A percentile compares a stretch with the other conserved stretches of the same genome.
These are phyloP conservation scores for Tricholoma furcatifolium DNA, from an alignment of 768 basidiomycete species.

Conservation along the genomic window DNA sequence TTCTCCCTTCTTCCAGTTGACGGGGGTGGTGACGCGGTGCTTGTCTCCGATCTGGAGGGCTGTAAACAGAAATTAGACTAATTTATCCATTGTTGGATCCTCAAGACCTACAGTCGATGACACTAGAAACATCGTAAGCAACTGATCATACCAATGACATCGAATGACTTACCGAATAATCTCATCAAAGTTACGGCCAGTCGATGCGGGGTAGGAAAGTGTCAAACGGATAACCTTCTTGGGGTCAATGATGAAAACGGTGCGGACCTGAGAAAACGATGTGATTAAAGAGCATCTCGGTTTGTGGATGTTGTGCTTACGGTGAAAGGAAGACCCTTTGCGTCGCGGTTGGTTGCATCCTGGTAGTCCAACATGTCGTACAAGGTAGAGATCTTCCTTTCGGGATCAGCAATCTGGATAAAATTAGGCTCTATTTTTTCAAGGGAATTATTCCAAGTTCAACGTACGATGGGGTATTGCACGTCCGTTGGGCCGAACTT, in stretches of 20 bases:
- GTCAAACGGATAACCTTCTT: slow-evolving; percentile 92
- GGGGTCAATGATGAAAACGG: slow-evolving; percentile 97
- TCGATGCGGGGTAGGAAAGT: slow-evolving; percentile 90
- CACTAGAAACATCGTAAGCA: slow-evolving; percentile 34
- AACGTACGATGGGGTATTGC: slow-evolving; percentile 86
- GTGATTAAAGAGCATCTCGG: not conserved
- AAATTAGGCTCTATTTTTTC: not conserved
- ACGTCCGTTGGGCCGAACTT: slow-evolving; percentile 71
- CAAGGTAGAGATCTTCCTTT: slow-evolving; percentile 78
- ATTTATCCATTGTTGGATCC: slow-evolving; percentile 33
- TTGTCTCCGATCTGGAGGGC: slow-evolving; percentile 92
- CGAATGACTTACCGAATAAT: slow-evolving; percentile 41
- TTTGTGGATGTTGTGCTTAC: slow-evolving; percentile 32
- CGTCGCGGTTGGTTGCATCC: slow-evolving; percentile 86
- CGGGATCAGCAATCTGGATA: slow-evolving; percentile 83
- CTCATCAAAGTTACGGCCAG: slow-evolving; percentile 88
- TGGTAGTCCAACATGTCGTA: slow-evolving; percentile 98
- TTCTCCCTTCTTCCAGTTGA: slow-evolving; percentile 93
- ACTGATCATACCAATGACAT: slow-evolving; percentile 5
- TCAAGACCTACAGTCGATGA: slow-evolving; percentile 62
- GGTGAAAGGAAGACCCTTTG: slow-evolving; percentile 92
- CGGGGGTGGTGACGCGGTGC: slow-evolving; percentile 83
- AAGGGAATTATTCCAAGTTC: not conserved
- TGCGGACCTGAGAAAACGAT: slow-evolving; percentile 68
- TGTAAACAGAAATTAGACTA: slow-evolving; percentile 26